Base-by-base conservation (phyloP, 2,329 filamentous ascomycete species). In the Aspergillus fijiensis region DNA sequence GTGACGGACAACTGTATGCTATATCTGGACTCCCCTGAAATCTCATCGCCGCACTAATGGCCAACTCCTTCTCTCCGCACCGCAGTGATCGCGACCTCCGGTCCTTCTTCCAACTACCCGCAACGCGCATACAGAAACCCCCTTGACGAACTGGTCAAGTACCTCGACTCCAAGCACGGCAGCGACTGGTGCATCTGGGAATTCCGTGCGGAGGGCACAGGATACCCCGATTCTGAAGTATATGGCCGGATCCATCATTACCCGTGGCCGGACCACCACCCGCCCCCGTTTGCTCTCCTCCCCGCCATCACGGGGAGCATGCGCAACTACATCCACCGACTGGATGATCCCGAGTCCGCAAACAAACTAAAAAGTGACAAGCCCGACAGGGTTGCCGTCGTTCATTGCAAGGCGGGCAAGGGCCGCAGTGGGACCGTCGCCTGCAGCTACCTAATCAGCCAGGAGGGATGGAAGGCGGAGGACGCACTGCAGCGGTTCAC, bases 391-490 rank as follows among this genome's bases (percentile, higher is more conserved):
- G 91, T 98, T 0, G 89, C 89, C 0, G 93, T 98, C 6, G 92
- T 98, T 7, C 95, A 99, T 76, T 98, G 95, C 81, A 98, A 98
- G 74, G 95, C 95, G 1, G 95, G 95, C 2, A 99, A 99, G 76
- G 95, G 95, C 1, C 84, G 95, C 54, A 96, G 91, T 65, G 95
- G 95, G 4, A 96, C 92, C 0, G 87, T 92, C 68, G 88, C 89
- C 31, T 96, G 91, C 76, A 91, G 89, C 67, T 98, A 96, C 73
- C 80, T 99, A 60, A 95, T 99, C 68, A 88, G 90, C 7, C 91
- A 98, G 72, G 90, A 95, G 70, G 87, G 86, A 4, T 90, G 88
- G 88, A 82, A 79, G 31, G 76, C 82, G 47, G 81, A 85, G 54
- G 86, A 89, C 65, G 89, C 89, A 0, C 75, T 90, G 61, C 79